These are phyloP conservation scores for Thraustochytrium striatum DNA, from an alignment of 352 stramenopile species.

Conservation along the genomic window DNA sequence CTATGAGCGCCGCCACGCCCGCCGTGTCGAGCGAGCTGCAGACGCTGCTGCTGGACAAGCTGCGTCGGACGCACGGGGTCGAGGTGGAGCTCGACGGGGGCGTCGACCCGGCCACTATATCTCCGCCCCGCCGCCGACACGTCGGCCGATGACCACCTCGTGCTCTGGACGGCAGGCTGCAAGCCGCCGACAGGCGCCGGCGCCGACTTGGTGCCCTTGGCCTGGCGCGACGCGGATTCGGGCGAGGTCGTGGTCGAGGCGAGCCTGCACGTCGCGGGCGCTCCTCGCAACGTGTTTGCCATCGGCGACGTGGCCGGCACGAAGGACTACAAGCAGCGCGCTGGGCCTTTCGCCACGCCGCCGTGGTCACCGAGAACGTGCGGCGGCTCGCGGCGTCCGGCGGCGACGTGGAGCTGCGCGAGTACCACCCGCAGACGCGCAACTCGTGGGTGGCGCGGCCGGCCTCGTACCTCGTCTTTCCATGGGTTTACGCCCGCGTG, in stretches of 20 bases:
- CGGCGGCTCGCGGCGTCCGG: too few relatives aligned
- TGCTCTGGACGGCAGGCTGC: not conserved
- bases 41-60: not conserved
- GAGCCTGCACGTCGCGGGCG: not conserved
- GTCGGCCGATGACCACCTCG: not conserved
- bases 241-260: constrained; percentile 5
- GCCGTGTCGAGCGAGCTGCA: not conserved
- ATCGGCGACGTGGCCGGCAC: constrained; percentile 9
- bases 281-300: constrained; percentile 7
- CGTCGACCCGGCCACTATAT: not conserved
- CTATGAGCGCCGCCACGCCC: not conserved
- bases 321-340: constrained; percentile 17
- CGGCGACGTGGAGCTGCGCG: not conserved
- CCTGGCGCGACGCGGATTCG: not conserved
- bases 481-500: not conserved
- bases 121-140: not conserved
- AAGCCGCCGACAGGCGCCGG: not conserved
- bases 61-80: not conserved
- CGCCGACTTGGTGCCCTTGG: not conserved
- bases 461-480: not conserved
- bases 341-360: not conserved
- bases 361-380: constrained; percentile 2
- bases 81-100: not conserved
- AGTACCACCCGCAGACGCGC: not conserved
- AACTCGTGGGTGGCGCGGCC: not conserved